phyloP scores from a whole-genome alignment of 2,329 filamentous ascomycete species.

The Hypoxylon sp. region DNA sequence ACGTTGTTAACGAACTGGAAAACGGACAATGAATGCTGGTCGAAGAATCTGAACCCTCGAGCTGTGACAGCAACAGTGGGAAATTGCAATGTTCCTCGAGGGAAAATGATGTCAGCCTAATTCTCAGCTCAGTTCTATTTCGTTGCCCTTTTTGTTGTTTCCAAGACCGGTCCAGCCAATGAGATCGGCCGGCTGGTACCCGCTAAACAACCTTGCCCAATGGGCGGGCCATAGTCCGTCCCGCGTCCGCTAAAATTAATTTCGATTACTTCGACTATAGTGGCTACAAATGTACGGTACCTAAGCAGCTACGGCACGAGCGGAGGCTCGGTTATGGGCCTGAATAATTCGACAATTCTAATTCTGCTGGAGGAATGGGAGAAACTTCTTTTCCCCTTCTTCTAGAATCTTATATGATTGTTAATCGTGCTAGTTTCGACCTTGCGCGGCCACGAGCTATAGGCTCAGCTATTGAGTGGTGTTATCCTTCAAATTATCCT shows the following conservation, averaged over 20 bases:
- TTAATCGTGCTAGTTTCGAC: conserved; percentile 3
- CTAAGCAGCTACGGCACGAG: conserved; percentile 27
- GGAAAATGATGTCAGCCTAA: conserved; percentile 42
- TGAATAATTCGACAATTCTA: conserved; percentile 31
- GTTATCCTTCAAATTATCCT: neutral
- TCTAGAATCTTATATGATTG: conserved; percentile 1
- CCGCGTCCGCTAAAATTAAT: conserved; percentile 43
- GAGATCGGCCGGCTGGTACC: conserved; percentile 18
- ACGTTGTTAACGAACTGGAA: conserved; percentile 11
- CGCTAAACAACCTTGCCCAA: conserved; percentile 41
- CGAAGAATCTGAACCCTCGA: conserved; percentile 9
- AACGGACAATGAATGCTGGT: conserved; percentile 22
- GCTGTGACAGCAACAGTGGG: conserved; percentile 32
- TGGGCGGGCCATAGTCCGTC: conserved; percentile 38
- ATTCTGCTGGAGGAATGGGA: conserved; percentile 16
- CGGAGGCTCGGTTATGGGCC: conserved; percentile 28
- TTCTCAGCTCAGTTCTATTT: conserved; percentile 39
- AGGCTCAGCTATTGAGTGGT: conserved; percentile 7
- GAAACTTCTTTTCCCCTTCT: conserved; percentile 8
- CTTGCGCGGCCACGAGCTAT: conserved; percentile 10
- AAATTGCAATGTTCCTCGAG: conserved; percentile 38
- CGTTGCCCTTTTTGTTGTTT: conserved; percentile 44
- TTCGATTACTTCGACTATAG: conserved; percentile 35
- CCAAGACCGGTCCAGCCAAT: conserved; percentile 38
- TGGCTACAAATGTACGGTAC: conserved; percentile 13